Evolutionary conservation across 2,329 filamentous ascomycete genomes (phyloP), one percentile per base, ranked within the genome.

Genomic region (Cyclaneusma minus): DNA sequence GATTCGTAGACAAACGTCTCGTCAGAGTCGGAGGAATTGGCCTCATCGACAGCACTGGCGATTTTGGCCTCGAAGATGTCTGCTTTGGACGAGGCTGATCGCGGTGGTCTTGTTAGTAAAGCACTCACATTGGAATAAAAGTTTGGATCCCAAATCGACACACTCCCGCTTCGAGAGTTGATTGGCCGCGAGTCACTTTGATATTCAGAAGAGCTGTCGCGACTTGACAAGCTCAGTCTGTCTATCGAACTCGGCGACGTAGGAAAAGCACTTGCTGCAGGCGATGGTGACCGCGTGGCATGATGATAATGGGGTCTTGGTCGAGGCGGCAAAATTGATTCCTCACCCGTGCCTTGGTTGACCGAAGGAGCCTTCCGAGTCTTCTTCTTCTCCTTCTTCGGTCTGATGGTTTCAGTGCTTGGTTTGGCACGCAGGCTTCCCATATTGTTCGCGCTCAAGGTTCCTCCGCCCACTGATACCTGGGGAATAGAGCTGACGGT

Each of bases 1-100:
- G 89, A 95, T 51, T 98, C 89, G 54, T 98, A 98, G 10, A 98
- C 89, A 51, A 95, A 98, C 0, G 89, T 95, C 52, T 95, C 89
- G 44, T 94, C 89, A 2, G 87, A 95, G 49, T 98, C 89, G 5
- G 87, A 94, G 8, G 87, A 92, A 50, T 94, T 81, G 22, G 83
- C 84, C 50, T 95, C 85, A 48, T 95, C 87, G 27, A 98, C 84
- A 6, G 87, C 87, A 49, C 76, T 94, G 26, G 87, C 87, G 39
- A 98, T 84, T 47, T 92, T 92, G 39, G 85, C 84, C 56, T 95
- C 89, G 49, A 98, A 98, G 27, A 95, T 84, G 52, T 98, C 89
- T 47, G 89, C 87, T 58, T 95, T 95, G 33, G 85, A 92, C 10
- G 84, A 89, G 33, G 76, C 82, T 75, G 63, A 51, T 42, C 47